phyloP scores from a whole-genome alignment of 345 rosid species.

The Capsella bursapastoris region DNA sequence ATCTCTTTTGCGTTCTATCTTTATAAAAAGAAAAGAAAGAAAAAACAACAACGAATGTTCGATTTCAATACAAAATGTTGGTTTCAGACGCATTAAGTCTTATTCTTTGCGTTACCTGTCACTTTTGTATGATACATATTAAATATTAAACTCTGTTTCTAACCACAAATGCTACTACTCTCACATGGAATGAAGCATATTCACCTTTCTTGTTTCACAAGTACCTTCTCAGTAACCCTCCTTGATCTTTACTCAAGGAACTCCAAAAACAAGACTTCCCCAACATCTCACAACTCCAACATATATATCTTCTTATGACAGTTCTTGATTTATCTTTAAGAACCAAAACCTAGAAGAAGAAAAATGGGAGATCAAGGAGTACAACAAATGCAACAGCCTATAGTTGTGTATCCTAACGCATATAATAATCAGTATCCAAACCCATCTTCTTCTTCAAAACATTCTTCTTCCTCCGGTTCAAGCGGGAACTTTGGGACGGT shows the following conservation, averaged over 20 bases:
- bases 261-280: conserved; percentile 10
- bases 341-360: neutral
- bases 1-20: conserved; percentile 44
- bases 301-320: conserved; percentile 17
- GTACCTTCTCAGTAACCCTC: conserved; percentile 42
- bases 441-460: conserved; percentile 41
- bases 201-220: conserved; percentile 45
- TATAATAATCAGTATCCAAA: conserved; percentile 47
- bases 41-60: conserved; percentile 43
- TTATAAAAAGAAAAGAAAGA: conserved; percentile 48
- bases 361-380: conserved; percentile 47
- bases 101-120: conserved; percentile 44
- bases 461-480: conserved; percentile 50
- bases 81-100: conserved; percentile 34
- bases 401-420: conserved; percentile 59
- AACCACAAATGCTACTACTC: conserved; percentile 24
- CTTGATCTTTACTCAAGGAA: conserved; percentile 49
- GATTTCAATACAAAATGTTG: conserved; percentile 32
- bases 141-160: neutral
- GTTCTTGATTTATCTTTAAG: conserved; percentile 26
- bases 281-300: conserved; percentile 17
- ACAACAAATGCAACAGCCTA: conserved; percentile 55
- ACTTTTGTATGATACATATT: conserved; percentile 33
- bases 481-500: conserved; percentile 74
- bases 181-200: conserved; percentile 42